phyloP scores from a whole-genome alignment of 2,329 filamentous ascomycete genomes.

The Pseudodiploospora longispora region DNA sequence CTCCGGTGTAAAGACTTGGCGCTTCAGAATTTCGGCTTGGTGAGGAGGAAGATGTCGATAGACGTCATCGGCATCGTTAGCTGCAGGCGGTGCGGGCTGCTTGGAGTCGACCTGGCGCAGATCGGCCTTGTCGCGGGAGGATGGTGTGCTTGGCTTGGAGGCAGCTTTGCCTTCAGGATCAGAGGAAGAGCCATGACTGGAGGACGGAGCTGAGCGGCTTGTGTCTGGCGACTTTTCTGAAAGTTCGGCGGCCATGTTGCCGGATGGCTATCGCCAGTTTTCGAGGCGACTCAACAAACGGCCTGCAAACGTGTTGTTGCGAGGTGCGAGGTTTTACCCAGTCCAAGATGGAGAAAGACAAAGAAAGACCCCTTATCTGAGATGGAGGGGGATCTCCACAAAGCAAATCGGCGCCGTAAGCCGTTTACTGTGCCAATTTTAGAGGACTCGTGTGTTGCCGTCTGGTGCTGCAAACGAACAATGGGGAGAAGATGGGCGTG shows the following conservation, averaged over 20 bases:
- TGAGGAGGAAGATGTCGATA: constrained; percentile 55
- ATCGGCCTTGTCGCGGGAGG: neutral
- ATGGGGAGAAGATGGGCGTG: too few species aligned
- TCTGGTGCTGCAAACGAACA: too few species aligned
- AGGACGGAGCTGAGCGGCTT: neutral
- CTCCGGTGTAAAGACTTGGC: constrained; percentile 58
- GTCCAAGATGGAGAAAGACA: too few species aligned
- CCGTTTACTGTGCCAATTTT: too few species aligned
- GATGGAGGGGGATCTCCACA: too few species aligned
- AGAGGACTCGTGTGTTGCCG: too few species aligned
- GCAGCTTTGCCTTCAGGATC: constrained; percentile 3
- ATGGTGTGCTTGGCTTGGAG: constrained; percentile 1
- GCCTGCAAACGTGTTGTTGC: too few species aligned
- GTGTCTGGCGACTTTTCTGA: neutral
- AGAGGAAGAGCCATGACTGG: constrained; percentile 6
- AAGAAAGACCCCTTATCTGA: too few species aligned
- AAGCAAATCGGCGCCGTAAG: too few species aligned
- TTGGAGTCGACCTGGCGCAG: constrained; percentile 8
- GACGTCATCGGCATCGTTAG: constrained; percentile 39
- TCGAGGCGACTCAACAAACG: too few species aligned
- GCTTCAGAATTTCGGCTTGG: constrained; percentile 59
- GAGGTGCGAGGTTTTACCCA: too few species aligned
- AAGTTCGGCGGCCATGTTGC: neutral
- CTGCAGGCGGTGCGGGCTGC: constrained; percentile 8
- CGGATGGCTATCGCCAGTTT: too few species aligned